These are phyloP conservation scores for Trichoderma afroharzianum DNA, from an alignment of 2,329 filamentous ascomycete genomes.

Conservation along the genomic window DNA sequence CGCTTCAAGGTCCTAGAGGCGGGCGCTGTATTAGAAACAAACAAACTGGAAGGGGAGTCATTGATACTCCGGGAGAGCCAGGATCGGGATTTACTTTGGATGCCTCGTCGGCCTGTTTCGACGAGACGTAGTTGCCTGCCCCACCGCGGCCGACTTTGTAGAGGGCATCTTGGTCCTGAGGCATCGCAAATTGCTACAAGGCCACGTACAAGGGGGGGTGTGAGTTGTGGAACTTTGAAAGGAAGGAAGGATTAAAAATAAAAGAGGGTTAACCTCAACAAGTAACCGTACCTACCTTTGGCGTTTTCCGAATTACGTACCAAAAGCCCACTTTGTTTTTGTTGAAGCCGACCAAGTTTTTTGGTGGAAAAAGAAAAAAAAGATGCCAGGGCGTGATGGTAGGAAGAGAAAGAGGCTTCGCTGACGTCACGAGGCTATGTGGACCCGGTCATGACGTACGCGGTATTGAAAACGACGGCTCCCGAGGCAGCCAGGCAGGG, in stretches of 20 bases:
- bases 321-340: background rate
- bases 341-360: background rate
- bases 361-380: background rate
- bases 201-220: background rate
- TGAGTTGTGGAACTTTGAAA: background rate
- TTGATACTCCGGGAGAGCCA: too few species aligned
- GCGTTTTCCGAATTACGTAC: background rate
- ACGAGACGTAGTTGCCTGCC: constrained; percentile 59
- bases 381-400: background rate
- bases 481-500: background rate
- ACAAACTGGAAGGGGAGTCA: too few species aligned
- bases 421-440: background rate
- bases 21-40: background rate
- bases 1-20: constrained; percentile 38
- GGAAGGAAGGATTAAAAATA: background rate
- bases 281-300: background rate
- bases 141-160: constrained; percentile 58
- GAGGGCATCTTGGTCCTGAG: constrained; percentile 40
- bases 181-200: background rate
- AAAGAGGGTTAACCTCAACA: background rate
- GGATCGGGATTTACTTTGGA: constrained; percentile 24
- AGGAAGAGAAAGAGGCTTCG: background rate
- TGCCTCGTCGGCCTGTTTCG: constrained; percentile 48
- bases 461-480: background rate
- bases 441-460: background rate